Conservation (phyloP, 441 rosid species). For the Erysimum cheiri region DNA sequence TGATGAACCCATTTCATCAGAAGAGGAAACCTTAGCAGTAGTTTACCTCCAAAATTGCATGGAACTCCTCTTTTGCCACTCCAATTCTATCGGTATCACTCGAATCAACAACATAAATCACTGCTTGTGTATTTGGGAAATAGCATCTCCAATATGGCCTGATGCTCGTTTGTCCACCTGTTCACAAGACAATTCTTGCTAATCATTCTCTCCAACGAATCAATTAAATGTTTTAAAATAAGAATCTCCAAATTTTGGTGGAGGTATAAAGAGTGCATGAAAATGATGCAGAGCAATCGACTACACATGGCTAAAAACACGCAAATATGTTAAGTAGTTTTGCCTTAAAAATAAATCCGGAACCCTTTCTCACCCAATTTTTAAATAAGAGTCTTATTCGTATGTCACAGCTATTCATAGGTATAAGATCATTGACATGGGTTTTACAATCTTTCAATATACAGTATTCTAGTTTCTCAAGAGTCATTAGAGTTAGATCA, state of each 20-base stretch:
- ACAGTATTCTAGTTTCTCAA: not conserved
- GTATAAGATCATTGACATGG: not conserved
- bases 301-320: not conserved
- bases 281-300: not conserved
- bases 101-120: slow-evolving; percentile 90
- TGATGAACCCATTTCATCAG: not conserved
- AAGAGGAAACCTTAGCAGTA: not conserved
- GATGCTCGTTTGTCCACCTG: slow-evolving; percentile 50
- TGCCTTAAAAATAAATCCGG: not conserved
- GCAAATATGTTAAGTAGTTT: not conserved
- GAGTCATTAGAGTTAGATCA: not conserved
- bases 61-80: slow-evolving; percentile 91
- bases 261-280: not conserved
- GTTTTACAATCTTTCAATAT: slow-evolving; percentile 4
- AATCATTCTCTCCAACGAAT: slow-evolving; percentile 16
- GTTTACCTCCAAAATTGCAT: slow-evolving; percentile 88
- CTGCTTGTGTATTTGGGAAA: slow-evolving; percentile 95
- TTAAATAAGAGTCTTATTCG: not conserved
- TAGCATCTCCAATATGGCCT: slow-evolving; percentile 99
- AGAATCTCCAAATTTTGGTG: not conserved
- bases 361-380: not conserved
- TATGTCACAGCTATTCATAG: not conserved
- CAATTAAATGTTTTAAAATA: not conserved
- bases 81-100: slow-evolving; percentile 89
- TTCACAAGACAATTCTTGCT: slow-evolving; percentile 22